Base-by-base conservation (phyloP, 2,329 filamentous ascomycete genomes). In the Neospermospora avenae region DNA sequence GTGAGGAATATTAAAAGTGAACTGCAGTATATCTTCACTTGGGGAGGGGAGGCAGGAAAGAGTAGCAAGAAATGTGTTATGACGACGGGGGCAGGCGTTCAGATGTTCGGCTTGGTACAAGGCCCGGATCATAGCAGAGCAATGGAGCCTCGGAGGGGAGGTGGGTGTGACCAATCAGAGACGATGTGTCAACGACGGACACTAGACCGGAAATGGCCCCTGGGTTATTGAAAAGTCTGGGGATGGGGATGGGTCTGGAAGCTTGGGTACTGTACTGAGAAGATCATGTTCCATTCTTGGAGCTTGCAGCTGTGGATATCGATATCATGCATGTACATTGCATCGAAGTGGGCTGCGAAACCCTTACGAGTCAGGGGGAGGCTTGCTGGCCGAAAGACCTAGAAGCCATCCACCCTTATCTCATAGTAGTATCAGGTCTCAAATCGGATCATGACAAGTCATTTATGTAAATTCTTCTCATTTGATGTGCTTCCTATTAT, bases 131-230 rank as follows among this genome's bases (percentile, higher is more conserved):
- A 13, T 39, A 13, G 13, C 44, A 31, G 5, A 31, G 10, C 28
- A 31, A 6, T 5, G 10, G 28, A 31, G n/a, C n/a, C n/a, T 4
- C 11, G 54, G 24, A 62, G 20, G 52, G 37, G 39, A 53, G 45
- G 46, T 57, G 24, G 31, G 24, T 7, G 24, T 24, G 24, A 46
- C 59, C 59, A 55, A 59, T 49, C 5, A 56, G 24, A 55, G 35
- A 51, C 24, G 35, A 56, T 42, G 18, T 51, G 7, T 20, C 20
- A 13, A 31, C 45, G 51, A 20, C 56, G 57, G 57, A 58, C 55
- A 54, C 59, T 62, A 55, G 24, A 42, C 46, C 45, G 8, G 10
- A 63, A 34, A 34, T 34, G 44, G 41, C 45, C 58, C 57, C 59
- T 57, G 49, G 60, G 6, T 31, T 10, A 31, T 31, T 10, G 11